Percentiles rank a stretch among this genome's conserved stretches.
Evolutionary conservation across 2,329 filamentous ascomycete genomes (phyloP).

Genomic region (Xylaria arbuscula): DNA sequence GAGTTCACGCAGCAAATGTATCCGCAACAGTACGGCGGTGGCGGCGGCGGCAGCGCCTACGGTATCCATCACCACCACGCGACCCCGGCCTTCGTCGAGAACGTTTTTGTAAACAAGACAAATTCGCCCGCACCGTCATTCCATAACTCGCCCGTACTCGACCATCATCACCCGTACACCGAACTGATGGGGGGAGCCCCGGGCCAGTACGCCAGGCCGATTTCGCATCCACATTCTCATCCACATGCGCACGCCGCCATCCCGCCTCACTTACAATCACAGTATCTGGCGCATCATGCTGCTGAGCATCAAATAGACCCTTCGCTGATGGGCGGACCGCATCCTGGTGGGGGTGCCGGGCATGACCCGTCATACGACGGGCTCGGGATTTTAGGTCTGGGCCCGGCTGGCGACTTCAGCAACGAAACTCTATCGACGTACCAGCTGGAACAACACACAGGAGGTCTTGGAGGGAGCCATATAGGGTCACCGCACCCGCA

Average conservation of each 20-base stretch:
- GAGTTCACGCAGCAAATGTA: conserved; percentile 40
- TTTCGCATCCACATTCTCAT: conserved; percentile 18
- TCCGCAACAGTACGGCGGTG: conserved; percentile 34
- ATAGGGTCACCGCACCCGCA: conserved; percentile 35
- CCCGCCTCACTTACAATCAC: conserved; percentile 16
- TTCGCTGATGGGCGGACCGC: conserved; percentile 28
- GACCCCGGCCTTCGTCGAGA: conserved; percentile 35
- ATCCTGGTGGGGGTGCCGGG: conserved; percentile 10
- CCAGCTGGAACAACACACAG: conserved; percentile 34
- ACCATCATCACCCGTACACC: conserved; percentile 48
- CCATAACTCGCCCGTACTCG: conserved; percentile 35
- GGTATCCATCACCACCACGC: conserved; percentile 28
- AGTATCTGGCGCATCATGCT: conserved; percentile 18
- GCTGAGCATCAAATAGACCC: conserved; percentile 37
- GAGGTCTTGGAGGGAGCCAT: conserved; percentile 35
- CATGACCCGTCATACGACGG: conserved; percentile 37
- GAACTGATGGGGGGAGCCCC: conserved; percentile 39
- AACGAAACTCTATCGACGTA: conserved; percentile 38
- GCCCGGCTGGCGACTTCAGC: conserved; percentile 34
- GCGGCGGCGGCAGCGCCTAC: conserved; percentile 23
- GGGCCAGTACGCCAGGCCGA: conserved; percentile 21
- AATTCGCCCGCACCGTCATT: conserved; percentile 41
- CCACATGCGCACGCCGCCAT: conserved; percentile 29
- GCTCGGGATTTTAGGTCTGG: conserved; percentile 40
- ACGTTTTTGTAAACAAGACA: conserved; percentile 44